Evolutionary conservation across 192 early-diverging fungal species (phyloP), one percentile per base, ranked within the genome.

Genomic region (Coemansia sp.): DNA sequence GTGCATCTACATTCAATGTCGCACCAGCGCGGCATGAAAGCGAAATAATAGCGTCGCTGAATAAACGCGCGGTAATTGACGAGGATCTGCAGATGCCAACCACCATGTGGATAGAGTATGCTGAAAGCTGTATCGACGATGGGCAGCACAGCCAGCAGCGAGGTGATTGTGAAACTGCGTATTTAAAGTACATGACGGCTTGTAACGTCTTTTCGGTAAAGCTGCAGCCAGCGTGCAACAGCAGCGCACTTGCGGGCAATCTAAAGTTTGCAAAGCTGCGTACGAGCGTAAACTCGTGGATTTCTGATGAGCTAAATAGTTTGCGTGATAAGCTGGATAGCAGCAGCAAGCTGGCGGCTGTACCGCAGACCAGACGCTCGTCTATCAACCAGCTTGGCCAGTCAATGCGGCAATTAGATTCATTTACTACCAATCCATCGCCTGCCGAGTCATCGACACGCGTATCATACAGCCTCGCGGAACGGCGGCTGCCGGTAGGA

Each of bases 181-280:
- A 74, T 25, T 31, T 82, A 24, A 49, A 62, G 10, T 77, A 62
- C 43, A 71, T 68, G 71, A 70, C 56, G 18, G 66, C 60, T 1
- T 69, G 53, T 31, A 86, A 83, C 24, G 84, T 85, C 24, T 49
- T 83, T 23, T 49, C 74, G 6, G 81, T 83, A 30, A 64, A 82
- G 19, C 54, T 89, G 14, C 61, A 58, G 14, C 64, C 69, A 5
- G 60, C 71, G 48, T 59, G 64, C 21, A 77, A 78, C 10, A 84
- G 71, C 58, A 54, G 62, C 3, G 58, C 69, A 14, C 47, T 73
- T 4, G 69, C 62, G 28, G 62, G 58, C 18, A 81, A 84, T 44
- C 50, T 67, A 8, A 66, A 64, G 23, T 86, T 83, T 45, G 25
- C 77, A 4, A 63, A 58, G 22, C 63, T 84, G 29, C 73, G 68